A percentile compares a stretch with the other conserved stretches of the same genome.
Evolutionary conservation across 345 rosid genomes (phyloP).

Genomic region (Arabis alpina): DNA sequence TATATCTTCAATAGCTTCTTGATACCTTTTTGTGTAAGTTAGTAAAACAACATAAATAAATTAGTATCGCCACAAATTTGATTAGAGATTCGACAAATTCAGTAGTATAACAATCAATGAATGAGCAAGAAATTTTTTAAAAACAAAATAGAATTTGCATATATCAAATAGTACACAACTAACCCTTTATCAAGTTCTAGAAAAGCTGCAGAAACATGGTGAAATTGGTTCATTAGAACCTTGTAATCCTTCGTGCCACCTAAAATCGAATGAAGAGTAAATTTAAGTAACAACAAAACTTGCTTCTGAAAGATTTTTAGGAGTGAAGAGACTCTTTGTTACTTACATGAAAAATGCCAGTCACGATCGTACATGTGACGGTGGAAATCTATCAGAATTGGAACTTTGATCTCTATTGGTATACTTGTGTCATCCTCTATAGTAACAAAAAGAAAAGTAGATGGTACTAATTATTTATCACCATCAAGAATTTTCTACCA

Average conservation of each 20-base stretch:
- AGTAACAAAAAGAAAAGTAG: conserved; percentile 17
- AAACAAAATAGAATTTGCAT: not conserved
- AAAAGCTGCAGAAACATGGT: conserved; percentile 78
- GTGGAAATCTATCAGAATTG: conserved; percentile 74
- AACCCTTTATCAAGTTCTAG: conserved; percentile 72
- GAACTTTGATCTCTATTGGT: conserved; percentile 74
- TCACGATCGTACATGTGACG: conserved; percentile 63
- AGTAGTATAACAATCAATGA: not conserved
- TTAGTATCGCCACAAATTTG: not conserved
- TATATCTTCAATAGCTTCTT: conserved; percentile 74
- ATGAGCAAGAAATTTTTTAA: not conserved
- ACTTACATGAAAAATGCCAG: conserved; percentile 90
- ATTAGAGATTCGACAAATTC: not conserved
- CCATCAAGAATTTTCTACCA: not conserved
- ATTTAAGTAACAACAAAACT: not conserved
- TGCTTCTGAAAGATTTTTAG: not conserved
- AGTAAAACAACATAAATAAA: not conserved
- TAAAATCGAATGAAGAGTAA: conserved; percentile 30
- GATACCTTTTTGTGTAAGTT: conserved; percentile 53
- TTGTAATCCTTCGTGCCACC: conserved; percentile 81
- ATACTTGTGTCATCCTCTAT: conserved; percentile 98
- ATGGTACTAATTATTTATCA: not conserved
- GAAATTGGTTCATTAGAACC: conserved; percentile 87
- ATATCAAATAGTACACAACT: conserved; percentile 20
- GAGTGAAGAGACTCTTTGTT: not conserved